phyloP scores from a whole-genome alignment of 768 basidiomycete genomes.

The Termitomyces sp. region DNA sequence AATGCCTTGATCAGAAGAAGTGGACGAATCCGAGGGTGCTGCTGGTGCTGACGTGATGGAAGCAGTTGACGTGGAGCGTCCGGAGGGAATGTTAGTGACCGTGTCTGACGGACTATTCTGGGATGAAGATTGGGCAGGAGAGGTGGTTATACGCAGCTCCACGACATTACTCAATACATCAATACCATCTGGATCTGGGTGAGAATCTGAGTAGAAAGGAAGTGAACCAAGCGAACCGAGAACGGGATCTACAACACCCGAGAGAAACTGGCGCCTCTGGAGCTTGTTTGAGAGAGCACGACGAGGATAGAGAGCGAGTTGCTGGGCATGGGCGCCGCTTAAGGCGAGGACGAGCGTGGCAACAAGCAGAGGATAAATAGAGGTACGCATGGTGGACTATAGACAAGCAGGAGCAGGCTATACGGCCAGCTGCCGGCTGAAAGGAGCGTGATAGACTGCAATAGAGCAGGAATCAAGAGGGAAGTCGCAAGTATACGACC shows the following conservation, averaged over 20 bases:
- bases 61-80: not conserved
- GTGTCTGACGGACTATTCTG: no score
- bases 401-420: conserved; percentile 4
- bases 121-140: not conserved
- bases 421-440: conserved; percentile 8
- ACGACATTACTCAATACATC: not conserved
- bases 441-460: conserved; percentile 13
- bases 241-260: not conserved
- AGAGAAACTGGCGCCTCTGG: conserved; percentile 9
- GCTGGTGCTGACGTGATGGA: conserved; percentile 7
- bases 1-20: not conserved
- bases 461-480: not conserved
- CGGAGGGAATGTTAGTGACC: not conserved
- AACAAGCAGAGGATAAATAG: conserved; percentile 23
- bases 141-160: not conserved
- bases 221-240: not conserved
- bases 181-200: not conserved
- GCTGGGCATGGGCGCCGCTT: conserved; percentile 33
- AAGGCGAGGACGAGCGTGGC: conserved; percentile 20
- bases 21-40: not conserved
- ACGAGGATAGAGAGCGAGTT: conserved; percentile 24
- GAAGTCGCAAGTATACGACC: not conserved
- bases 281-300: conserved; percentile 22
- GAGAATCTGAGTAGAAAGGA: not conserved
- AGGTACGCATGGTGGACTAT: conserved; percentile 23